Evolutionary conservation across 2,329 filamentous ascomycete species (phyloP).

Genomic region (Fusarium neocosmosporiellum): DNA sequence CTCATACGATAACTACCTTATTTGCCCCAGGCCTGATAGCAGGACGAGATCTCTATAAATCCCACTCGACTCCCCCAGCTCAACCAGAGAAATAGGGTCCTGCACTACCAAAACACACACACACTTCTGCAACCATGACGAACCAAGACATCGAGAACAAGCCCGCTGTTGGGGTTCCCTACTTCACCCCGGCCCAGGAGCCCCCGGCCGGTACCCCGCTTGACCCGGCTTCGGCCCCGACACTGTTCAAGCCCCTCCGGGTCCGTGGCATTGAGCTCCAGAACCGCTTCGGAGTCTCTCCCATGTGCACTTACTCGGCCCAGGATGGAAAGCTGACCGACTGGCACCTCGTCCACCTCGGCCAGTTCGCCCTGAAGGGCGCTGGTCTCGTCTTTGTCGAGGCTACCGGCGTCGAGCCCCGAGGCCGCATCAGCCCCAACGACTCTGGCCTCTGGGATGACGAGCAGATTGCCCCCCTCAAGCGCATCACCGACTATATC

Average conservation of each 20-base stretch:
- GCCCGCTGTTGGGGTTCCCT: constrained; percentile 59
- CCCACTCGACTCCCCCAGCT: neutral
- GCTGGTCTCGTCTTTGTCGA: constrained; percentile 81
- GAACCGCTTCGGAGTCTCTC: constrained; percentile 69
- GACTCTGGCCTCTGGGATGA: constrained; percentile 87
- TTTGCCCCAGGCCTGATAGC: neutral
- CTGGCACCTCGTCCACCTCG: constrained; percentile 86
- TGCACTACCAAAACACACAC: neutral
- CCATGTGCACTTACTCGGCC: constrained; percentile 72
- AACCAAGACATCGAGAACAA: constrained; percentile 46
- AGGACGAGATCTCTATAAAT: constrained; percentile 14
- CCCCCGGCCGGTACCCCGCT: constrained; percentile 63
- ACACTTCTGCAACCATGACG: constrained; percentile 22
- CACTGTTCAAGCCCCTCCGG: constrained; percentile 66
- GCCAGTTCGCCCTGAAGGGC: constrained; percentile 81
- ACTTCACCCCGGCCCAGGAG: constrained; percentile 65
- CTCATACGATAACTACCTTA: constrained; percentile 5
- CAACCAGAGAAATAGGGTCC: neutral
- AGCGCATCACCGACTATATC: constrained; percentile 78
- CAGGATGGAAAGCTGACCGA: constrained; percentile 76
- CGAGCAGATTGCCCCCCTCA: constrained; percentile 79
- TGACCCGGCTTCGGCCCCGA: constrained; percentile 56
- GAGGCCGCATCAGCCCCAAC: constrained; percentile 86
- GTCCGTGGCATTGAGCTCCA: constrained; percentile 64
- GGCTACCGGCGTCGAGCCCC: constrained; percentile 78